A percentile compares a stretch with the other conserved stretches of the same genome.
Conservation (phyloP, 768 basidiomycete species). For the Mycena vulgaris region DNA sequence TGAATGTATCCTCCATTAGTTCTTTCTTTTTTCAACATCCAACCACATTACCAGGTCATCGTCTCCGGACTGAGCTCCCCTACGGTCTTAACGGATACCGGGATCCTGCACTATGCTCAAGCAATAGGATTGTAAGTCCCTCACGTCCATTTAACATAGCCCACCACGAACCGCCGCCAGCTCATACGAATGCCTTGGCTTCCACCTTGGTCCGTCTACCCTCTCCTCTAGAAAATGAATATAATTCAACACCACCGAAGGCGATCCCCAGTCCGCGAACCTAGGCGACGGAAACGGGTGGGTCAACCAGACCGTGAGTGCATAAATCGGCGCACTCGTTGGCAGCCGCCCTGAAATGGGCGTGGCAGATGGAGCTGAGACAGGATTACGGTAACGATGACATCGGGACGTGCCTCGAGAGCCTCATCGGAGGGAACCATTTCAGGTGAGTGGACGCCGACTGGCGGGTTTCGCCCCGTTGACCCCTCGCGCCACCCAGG, state of each 20-base stretch:
- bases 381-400: slow-evolving; percentile 76
- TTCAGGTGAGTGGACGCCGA: slow-evolving; percentile 17
- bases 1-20: slow-evolving; percentile 55
- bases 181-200: slow-evolving; percentile 75
- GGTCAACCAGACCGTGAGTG: slow-evolving; percentile 53
- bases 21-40: not conserved
- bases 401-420: slow-evolving; percentile 81
- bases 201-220: slow-evolving; percentile 52
- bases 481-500: slow-evolving; percentile 36
- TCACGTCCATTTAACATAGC: not conserved
- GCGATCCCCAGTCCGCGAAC: slow-evolving; percentile 70
- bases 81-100: slow-evolving; percentile 60
- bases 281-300: slow-evolving; percentile 80
- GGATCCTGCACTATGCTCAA: slow-evolving; percentile 66
- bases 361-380: slow-evolving; percentile 71
- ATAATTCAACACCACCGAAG: slow-evolving; percentile 74
- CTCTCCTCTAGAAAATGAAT: too few species aligned
- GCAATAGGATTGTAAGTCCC: slow-evolving; percentile 67
- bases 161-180: slow-evolving; percentile 32
- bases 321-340: slow-evolving; percentile 22
- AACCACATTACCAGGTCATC: slow-evolving; percentile 59
- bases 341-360: not conserved
- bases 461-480: too few species aligned
- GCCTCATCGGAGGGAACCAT: slow-evolving; percentile 67
- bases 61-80: slow-evolving; percentile 70